Evolutionary conservation across 31 red algal species (phyloP), one percentile per base, ranked within the genome.

Genomic region (Odonthalia washingtoniensis): DNA sequence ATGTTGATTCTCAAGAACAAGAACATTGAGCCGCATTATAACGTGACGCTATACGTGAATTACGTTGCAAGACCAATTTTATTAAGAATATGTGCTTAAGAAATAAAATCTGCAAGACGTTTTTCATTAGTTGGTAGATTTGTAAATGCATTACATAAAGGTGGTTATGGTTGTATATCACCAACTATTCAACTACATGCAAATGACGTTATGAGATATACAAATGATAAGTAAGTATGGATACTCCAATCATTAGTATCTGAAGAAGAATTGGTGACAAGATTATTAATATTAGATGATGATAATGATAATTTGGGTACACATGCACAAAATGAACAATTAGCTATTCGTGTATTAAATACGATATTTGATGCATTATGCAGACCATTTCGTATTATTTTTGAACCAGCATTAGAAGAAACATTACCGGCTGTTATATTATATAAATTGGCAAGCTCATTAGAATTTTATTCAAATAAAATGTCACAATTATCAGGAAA

Each of bases 201-300:
- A 18, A 89, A 98, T 68, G 96, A 98, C 64, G 74, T 81, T 36
- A 89, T 95, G 89, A 81, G 96, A 18, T 98, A 98, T 80, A 90
- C 91, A 36, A 98, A 98, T 81, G 96, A 98, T 75, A 98, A 95
- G 96, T 87, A 95, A 9, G 96, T 93, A 18, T 95, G 93, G 90
- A 93, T 98, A 53, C 96, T 95, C 75, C 96, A 98, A 46, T 87
- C 93, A 2, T 77, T 98, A 21, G 93, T 90, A 0, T 83, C 85
- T 1, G 92, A 98, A 72, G 86, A 89, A 52, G 96, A 98, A 66
- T 82, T 98, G 5, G 91, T 81, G 37, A 86, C 62, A 34, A 66
- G 87, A 3, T 44, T 98, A n/a, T 95, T 98, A 77, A 91, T 72
- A 32, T 30, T 69, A 3, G 87, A 85, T 24, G 65, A 68, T 0